These are phyloP conservation scores for Calocera viscosa DNA, from an alignment of 768 basidiomycete genomes.

Conservation along the genomic window DNA sequence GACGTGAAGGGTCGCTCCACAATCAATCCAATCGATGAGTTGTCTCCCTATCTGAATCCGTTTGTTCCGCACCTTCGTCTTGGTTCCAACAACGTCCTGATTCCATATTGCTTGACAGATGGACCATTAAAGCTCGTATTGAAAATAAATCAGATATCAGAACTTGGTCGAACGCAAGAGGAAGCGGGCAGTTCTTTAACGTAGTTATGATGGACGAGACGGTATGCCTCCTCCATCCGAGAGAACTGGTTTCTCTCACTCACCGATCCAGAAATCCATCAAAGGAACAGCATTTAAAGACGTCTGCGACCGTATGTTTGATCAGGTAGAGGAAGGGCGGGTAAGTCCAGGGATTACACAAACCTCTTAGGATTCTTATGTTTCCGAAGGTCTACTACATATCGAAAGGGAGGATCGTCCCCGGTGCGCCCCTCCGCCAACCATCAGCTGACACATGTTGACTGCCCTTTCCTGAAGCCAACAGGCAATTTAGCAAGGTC, in stretches of 20 bases:
- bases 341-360: too few relatives aligned
- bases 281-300: conserved; percentile 35
- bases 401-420: conserved; percentile 32
- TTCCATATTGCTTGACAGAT: conserved; percentile 15
- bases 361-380: not conserved
- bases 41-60: not conserved
- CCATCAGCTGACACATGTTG: too few relatives aligned
- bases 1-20: conserved; percentile 19
- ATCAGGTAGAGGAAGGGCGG: conserved; percentile 32
- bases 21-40: conserved; percentile 21
- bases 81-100: too few relatives aligned
- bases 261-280: conserved; percentile 29
- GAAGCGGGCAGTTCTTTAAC: conserved; percentile 35
- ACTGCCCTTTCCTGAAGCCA: too few relatives aligned
- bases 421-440: conserved; percentile 17
- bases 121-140: conserved; percentile 37
- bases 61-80: too few relatives aligned
- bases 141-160: conserved; percentile 32
- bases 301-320: conserved; percentile 31
- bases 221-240: conserved; percentile 13
- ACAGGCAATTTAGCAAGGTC: too few relatives aligned
- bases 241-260: not conserved
- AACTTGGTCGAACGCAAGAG: conserved; percentile 31
- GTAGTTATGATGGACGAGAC: conserved; percentile 34
- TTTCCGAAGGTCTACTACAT: conserved; percentile 24